phyloP scores from a whole-genome alignment of 1,284 basidiomycete species.

The Xerocomus subilludens region DNA sequence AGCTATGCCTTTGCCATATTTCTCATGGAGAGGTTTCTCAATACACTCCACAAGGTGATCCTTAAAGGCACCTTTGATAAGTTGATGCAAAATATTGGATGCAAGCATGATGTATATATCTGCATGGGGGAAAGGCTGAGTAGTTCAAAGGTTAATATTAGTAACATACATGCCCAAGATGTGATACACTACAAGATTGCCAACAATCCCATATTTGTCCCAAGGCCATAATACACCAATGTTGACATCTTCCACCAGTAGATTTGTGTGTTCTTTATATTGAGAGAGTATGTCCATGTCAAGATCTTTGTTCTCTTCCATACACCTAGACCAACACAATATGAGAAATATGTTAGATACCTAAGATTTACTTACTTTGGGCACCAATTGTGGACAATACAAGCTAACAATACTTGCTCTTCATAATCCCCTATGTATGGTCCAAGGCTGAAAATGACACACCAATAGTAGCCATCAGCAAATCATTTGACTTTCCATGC shows the following conservation, averaged over 20 bases:
- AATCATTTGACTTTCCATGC: background rate
- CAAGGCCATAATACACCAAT: background rate
- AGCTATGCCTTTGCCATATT: too few relatives aligned
- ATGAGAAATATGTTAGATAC: background rate
- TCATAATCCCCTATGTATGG: constrained; percentile 31
- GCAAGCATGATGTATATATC: too few relatives aligned
- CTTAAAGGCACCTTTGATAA: too few relatives aligned
- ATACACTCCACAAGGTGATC: too few relatives aligned
- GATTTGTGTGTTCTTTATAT: background rate
- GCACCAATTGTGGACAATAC: constrained; percentile 14
- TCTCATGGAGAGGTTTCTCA: too few relatives aligned
- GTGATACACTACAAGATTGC: constrained; percentile 2
- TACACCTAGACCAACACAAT: background rate
- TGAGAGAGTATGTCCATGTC: background rate
- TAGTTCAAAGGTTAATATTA: too few relatives aligned
- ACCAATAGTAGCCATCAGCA: background rate
- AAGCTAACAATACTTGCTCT: constrained; percentile 20
- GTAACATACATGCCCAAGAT: background rate
- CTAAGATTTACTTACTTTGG: background rate
- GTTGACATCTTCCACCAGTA: background rate
- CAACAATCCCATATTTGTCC: constrained; percentile 9
- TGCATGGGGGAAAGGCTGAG: too few relatives aligned
- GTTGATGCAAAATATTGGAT: too few relatives aligned
- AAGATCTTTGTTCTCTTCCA: too few relatives aligned
- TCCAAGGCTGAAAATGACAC: background rate